These are phyloP conservation scores for Boletus barrowsii DNA, from an alignment of 768 basidiomycete species.

Conservation along the genomic window DNA sequence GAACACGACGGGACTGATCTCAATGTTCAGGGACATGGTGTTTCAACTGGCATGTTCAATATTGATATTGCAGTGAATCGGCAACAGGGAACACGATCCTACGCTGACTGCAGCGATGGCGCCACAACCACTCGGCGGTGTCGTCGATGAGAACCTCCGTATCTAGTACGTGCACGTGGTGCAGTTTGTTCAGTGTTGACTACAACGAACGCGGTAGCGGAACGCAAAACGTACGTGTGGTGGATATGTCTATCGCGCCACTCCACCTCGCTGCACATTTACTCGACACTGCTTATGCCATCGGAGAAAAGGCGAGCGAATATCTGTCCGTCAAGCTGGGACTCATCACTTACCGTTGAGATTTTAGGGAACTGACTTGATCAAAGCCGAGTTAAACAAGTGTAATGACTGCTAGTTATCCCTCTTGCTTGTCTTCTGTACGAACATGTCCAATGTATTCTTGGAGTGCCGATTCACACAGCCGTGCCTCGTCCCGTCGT, in stretches of 20 bases:
- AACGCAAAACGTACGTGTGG: constrained; percentile 16
- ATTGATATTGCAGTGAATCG: constrained; percentile 17
- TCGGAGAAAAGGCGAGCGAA: constrained; percentile 12
- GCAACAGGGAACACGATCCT: constrained; percentile 12
- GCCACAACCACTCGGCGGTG: constrained; percentile 14
- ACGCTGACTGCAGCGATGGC: constrained; percentile 22
- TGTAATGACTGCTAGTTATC: no score
- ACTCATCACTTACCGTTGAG: not conserved
- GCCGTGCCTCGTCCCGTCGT: no score
- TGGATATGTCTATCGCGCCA: constrained; percentile 17
- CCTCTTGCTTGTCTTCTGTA: no score
- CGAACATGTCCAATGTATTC: no score
- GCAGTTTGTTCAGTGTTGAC: not conserved
- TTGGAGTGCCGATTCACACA: no score
- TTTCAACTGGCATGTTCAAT: constrained; percentile 19
- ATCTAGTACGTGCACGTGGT: constrained; percentile 6
- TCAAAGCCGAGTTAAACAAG: not conserved
- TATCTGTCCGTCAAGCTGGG: not conserved
- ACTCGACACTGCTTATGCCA: constrained; percentile 18
- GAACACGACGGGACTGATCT: not conserved
- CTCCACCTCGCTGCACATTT: constrained; percentile 13
- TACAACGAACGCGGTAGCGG: constrained; percentile 1
- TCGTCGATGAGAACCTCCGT: constrained; percentile 16
- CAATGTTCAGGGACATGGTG: constrained; percentile 6
- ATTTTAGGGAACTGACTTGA: constrained; percentile 11